Base-by-base conservation (phyloP, 1,284 basidiomycete genomes). In the Paramarasmius palmivorus region DNA sequence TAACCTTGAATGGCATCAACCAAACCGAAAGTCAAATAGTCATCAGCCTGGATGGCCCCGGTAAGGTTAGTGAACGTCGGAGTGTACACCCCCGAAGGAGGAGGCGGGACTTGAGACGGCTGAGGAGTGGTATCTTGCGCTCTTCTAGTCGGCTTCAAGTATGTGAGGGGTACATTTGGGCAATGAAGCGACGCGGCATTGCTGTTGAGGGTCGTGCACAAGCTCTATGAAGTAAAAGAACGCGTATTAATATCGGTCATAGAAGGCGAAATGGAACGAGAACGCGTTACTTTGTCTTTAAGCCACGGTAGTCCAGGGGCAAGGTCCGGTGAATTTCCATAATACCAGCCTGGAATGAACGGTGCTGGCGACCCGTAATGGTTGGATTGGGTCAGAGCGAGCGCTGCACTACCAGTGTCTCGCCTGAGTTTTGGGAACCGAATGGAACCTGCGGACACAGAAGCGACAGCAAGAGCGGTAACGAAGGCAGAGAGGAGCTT, bases 1-100 rank as follows among this genome's bases (percentile, higher is more conserved):
- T 53, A 57, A 67, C 66, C 66, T 47, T 56, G 61, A 26, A 72
- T 59, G 22, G 67, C 69, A 51, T 70, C 69, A 26, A 70, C 68
- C 42, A 70, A 59, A 9, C 68, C 66, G 54, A 63, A 71, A 12
- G 68, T 71, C 61, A 66, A 46, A 50, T 65, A 71, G 52, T 64
- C 67, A 36, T 58, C 59, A 1, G 60, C 68, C 49, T 69, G 60
- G 10, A 65, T 62, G n/a, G 68, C 68, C 15, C 63, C 66, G 3
- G 64, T 68, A 17, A 67, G 56, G 52, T 67, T 68, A 32, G 26
- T 52, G 57, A 69, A 70, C 3, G 63, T 65, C 39, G 49, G 62
- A 23, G 49, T 59, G 48, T 65, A 71, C 12, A 64, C 65, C 48
- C 64, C 65, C 12, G 57, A 37, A 2, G 67, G 61, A 1, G 59